Conservation (phyloP, 768 basidiomycete species). For the Russula emetica region DNA sequence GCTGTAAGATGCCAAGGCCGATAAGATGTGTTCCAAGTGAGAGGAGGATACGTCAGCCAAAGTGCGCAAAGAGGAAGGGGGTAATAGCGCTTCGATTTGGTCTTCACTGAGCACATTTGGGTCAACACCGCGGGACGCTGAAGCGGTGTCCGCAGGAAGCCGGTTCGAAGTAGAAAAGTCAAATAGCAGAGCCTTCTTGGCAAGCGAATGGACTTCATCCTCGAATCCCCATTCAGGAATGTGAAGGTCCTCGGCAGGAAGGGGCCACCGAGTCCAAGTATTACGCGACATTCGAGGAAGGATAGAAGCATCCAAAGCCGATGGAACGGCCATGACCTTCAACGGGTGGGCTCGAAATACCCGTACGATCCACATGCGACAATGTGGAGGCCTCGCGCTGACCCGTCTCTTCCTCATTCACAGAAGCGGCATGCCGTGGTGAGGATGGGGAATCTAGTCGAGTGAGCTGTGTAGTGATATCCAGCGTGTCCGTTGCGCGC, state of each 20-base stretch:
- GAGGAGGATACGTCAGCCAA: conserved; percentile 44
- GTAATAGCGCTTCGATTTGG: conserved; percentile 34
- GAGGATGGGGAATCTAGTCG: conserved; percentile 19
- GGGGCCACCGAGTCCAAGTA: conserved; percentile 75
- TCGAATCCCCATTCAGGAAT: conserved; percentile 66
- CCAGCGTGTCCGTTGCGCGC: conserved; percentile 52
- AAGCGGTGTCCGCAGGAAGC: conserved; percentile 21
- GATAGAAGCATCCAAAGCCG: background rate
- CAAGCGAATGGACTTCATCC: conserved; percentile 59
- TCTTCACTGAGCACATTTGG: conserved; percentile 22
- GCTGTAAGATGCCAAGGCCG: conserved; percentile 50
- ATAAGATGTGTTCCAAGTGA: conserved; percentile 50
- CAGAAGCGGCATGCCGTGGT: background rate
- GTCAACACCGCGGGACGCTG: background rate
- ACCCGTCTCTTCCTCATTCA: conserved; percentile 17
- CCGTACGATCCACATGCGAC: conserved; percentile 10
- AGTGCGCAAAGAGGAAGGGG: conserved; percentile 34
- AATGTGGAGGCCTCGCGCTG: background rate
- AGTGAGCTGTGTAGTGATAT: conserved; percentile 51
- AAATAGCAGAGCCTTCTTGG: conserved; percentile 33
- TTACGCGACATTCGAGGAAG: conserved; percentile 35
- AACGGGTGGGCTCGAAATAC: conserved; percentile 6
- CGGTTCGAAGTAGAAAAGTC: conserved; percentile 28
- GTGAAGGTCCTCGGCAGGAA: conserved; percentile 54
- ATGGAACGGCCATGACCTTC: background rate